A percentile compares a stretch with the other conserved stretches of the same genome.
phyloP scores from a whole-genome alignment of 495 filamentous ascomycete genomes.

The Talaromyces proteolyticus region DNA sequence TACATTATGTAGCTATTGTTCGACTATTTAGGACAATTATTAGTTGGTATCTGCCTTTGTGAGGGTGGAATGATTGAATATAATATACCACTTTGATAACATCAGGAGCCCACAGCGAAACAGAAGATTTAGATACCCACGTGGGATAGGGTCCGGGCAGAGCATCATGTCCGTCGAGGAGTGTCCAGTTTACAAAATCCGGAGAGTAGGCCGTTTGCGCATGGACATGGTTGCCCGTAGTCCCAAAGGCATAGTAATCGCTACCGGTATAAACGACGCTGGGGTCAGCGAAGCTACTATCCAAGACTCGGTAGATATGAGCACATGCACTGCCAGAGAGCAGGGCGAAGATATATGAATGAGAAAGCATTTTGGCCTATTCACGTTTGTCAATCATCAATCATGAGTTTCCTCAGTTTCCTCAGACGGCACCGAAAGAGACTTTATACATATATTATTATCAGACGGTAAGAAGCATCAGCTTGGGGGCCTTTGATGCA shows the following conservation, averaged over 20 bases:
- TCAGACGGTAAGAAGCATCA: no score
- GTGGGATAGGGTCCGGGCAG: slow-evolving; percentile 14
- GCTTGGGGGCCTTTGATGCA: no score
- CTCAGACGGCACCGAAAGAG: no score
- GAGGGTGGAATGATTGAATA: slow-evolving; percentile 2
- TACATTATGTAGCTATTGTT: slow-evolving; percentile 42
- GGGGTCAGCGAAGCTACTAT: slow-evolving; percentile 25
- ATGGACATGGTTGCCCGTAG: slow-evolving; percentile 16
- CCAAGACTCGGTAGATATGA: neutral
- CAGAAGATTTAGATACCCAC: slow-evolving; percentile 14
- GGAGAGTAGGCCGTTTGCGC: slow-evolving; percentile 20
- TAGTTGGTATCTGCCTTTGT: neutral
- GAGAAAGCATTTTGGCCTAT: no score
- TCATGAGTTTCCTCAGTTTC: no score
- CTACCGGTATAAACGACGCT: slow-evolving; percentile 21
- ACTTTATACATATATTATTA: no score
- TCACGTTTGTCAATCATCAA: no score
- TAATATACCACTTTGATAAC: slow-evolving; percentile 23
- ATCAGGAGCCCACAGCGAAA: slow-evolving; percentile 28
- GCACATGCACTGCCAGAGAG: neutral
- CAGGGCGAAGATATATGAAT: neutral
- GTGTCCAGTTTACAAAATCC: slow-evolving; percentile 24
- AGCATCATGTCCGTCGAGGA: slow-evolving; percentile 18
- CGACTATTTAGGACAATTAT: slow-evolving; percentile 8
- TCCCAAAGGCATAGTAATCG: slow-evolving; percentile 27